Base-by-base conservation (phyloP, 495 filamentous ascomycete species). In the Penicillium alfredii region DNA sequence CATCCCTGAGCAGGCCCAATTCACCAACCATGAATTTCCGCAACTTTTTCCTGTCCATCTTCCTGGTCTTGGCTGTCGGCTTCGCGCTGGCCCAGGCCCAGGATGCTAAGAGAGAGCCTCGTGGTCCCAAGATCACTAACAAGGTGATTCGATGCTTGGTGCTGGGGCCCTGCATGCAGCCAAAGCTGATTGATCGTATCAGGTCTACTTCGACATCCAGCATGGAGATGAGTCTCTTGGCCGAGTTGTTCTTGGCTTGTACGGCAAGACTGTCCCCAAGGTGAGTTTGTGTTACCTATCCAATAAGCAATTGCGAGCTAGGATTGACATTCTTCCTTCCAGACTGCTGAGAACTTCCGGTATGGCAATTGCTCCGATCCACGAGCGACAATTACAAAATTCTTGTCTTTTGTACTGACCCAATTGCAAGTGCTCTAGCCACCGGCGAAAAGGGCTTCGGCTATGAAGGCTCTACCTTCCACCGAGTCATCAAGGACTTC, bases 301-400 rank as follows among this genome's bases (percentile, higher is more conserved):
- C 7, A 19, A 11, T 17, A 8, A 20, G 16, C 13, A 27, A 30
- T 49, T 22, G 22, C 14, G 13, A 8, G 13, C 29, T 10, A 26
- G 19, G 4, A 28, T 33, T 40, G 38, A 38, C 28, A 22, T 17
- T 42, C 18, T 8, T 17, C 12, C 11, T 35, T 15, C 2, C 47
- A 86, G 80, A 98, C 92, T 13, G 78, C 81, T 35, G 93, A 98
- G 75, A 98, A 98, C 77, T 98, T 98, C 81, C 84, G 88, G 74
- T 71, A 68, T 41, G 53, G 23, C 25, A 10, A 24, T 30, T n/a
- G n/a, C n/a, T n/a, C n/a, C n/a, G n/a, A n/a, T n/a, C n/a, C n/a
- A n/a, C n/a, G n/a, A n/a, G n/a, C n/a, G n/a, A n/a, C n/a, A n/a
- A n/a, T n/a, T n/a, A n/a, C n/a, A n/a, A n/a, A n/a, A n/a, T n/a